phyloP scores from a whole-genome alignment of 345 rosid genomes.

The Eucalyptus globulus region DNA sequence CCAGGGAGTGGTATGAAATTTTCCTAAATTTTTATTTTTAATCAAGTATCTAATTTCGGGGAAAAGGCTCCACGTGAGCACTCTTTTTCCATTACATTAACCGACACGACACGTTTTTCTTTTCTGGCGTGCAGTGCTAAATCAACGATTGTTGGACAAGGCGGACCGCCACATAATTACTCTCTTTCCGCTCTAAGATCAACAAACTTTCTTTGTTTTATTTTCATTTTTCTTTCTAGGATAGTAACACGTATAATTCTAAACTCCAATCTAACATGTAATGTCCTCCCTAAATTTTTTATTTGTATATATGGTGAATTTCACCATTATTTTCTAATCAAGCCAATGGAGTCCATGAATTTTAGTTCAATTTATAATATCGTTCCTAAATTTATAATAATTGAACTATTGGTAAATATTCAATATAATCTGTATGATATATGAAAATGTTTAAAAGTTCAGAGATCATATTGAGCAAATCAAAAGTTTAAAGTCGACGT shows the following conservation, averaged over 20 bases:
- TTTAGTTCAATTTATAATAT: neutral
- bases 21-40: neutral
- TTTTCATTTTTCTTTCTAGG: neutral
- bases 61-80: neutral
- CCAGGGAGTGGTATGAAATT: neutral
- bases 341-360: too few species aligned
- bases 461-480: neutral
- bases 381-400: neutral
- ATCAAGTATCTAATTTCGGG: neutral
- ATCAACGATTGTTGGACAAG: neutral
- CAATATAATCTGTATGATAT: rapidly evolving
- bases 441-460: neutral
- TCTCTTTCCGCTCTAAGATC: neutral
- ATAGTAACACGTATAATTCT: neutral
- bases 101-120: neutral
- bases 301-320: neutral
- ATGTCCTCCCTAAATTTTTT: neutral
- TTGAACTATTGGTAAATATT: neutral
- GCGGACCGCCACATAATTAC: neutral
- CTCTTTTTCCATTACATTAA: neutral
- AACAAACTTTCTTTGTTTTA: neutral
- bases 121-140: neutral
- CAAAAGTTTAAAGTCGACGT: neutral
- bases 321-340: neutral
- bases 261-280: neutral